Conservation (phyloP, 768 basidiomycete genomes). For the Xerocomus potaroensis region DNA sequence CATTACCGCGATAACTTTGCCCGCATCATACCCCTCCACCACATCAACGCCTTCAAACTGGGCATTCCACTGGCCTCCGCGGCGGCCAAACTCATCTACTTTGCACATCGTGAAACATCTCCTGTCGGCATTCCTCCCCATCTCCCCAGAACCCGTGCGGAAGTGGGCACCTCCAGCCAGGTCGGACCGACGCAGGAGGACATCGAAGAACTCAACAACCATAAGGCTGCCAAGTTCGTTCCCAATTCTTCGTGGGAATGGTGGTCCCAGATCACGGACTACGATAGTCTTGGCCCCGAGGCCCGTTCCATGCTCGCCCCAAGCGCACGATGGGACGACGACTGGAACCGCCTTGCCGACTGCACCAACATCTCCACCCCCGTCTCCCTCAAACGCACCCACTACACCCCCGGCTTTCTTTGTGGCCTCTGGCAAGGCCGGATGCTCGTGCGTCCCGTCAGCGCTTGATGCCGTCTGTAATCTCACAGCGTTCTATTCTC, state of each 20-base stretch:
- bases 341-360: slow-evolving; percentile 51
- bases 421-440: slow-evolving; percentile 61
- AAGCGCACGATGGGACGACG: slow-evolving; percentile 51
- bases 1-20: slow-evolving; percentile 39
- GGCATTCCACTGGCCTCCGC: slow-evolving; percentile 44
- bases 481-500: neutral
- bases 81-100: slow-evolving; percentile 62
- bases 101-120: slow-evolving; percentile 50
- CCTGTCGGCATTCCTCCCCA: slow-evolving; percentile 41
- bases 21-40: slow-evolving; percentile 26
- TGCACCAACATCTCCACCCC: slow-evolving; percentile 39
- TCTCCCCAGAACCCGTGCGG: slow-evolving; percentile 30
- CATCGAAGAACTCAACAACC: slow-evolving; percentile 51
- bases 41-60: slow-evolving; percentile 25
- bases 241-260: slow-evolving; percentile 17
- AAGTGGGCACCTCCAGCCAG: slow-evolving; percentile 22
- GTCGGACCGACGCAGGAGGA: slow-evolving; percentile 53
- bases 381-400: slow-evolving; percentile 27
- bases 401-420: slow-evolving; percentile 50
- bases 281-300: slow-evolving; percentile 22
- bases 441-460: slow-evolving; percentile 46
- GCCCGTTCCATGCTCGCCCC: slow-evolving; percentile 25
- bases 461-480: neutral
- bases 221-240: slow-evolving; percentile 33
- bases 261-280: slow-evolving; percentile 15